Evolutionary conservation across 108 stramenopile species (phyloP).

Genomic region (Skeletonema menzelii): DNA sequence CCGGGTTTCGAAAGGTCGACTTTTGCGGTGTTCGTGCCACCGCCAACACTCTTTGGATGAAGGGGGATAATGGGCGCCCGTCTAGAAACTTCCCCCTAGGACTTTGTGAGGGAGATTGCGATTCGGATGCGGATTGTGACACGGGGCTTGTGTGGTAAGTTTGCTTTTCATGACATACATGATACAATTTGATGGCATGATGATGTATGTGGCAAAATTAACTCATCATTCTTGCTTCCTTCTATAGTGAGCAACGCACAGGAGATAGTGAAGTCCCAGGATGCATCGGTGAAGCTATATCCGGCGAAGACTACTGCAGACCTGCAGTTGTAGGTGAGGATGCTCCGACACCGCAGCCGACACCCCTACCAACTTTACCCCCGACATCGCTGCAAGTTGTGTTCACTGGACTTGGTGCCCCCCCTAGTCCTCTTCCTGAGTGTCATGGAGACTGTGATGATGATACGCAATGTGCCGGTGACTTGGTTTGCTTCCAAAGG

Average conservation of each 20-base stretch:
- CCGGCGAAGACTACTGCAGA: neutral
- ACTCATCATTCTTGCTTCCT: neutral
- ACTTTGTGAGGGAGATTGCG: constrained; percentile 22
- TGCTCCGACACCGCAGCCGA: neutral
- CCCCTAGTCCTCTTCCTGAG: neutral
- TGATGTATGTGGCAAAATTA: too few species aligned
- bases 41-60: neutral
- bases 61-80: constrained; percentile 7
- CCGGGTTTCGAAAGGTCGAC: neutral
- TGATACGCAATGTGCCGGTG: neutral
- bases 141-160: neutral
- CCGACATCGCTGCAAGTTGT: neutral
- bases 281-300: neutral
- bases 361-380: neutral
- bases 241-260: neutral
- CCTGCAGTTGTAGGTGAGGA: neutral
- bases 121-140: constrained; percentile 6
- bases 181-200: too few species aligned
- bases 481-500: constrained; percentile 2
- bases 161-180: too few species aligned
- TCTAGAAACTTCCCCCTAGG: constrained; percentile 7
- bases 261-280: neutral
- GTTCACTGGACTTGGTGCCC: neutral
- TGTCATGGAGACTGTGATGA: neutral
- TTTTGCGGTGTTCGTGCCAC: neutral